Evolutionary conservation across 768 basidiomycete species (phyloP), one percentile per base, ranked within the genome.

Genomic region (Suillus hirtellus): DNA sequence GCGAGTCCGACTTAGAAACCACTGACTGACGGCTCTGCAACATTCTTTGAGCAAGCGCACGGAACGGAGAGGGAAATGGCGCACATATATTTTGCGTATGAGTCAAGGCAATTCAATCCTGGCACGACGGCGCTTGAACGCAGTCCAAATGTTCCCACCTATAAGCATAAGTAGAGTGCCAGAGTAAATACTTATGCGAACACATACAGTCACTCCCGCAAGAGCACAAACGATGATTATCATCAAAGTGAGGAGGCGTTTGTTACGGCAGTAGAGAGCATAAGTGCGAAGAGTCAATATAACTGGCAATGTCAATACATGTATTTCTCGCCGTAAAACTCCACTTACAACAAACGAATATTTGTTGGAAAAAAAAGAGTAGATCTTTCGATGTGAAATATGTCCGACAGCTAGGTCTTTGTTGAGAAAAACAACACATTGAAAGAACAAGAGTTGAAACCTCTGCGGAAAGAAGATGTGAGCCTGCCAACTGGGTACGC

Each of bases 241-340:
- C 70, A 85, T 69, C 42, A 69, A 73, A 6, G 67, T 59, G n/a
- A 81, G 63, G 44, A 84, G 69, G 21, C 75, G 73, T 46, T 73
- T 64, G n/a, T 78, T 79, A 42, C 80, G 69, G 19, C 74, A 72
- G 63, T 84, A 86, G n/a, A 87, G 69, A 3, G 86, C 85, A 61
- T 79, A 81, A 59, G 82, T 82, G 49, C 85, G 81, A 50, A 83
- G 70, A 14, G 78, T 78, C 37, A 85, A 74, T 35, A 81, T 77
- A 62, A 76, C 81, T 84, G 11, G 12, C 17, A 61, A 46, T n/a
- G 17, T 53, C 11, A 53, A 19, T 53, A 11, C 31, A 34, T 34
- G 31, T 53, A 21, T 12, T 34, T 34, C 52, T 53, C 17, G 31
- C 17, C 31, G 2, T 21, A 43, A 40, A 40, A 11, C 12, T 17